phyloP scores from a whole-genome alignment of 345 rosid species.

The Eucalyptus erythrocorys region DNA sequence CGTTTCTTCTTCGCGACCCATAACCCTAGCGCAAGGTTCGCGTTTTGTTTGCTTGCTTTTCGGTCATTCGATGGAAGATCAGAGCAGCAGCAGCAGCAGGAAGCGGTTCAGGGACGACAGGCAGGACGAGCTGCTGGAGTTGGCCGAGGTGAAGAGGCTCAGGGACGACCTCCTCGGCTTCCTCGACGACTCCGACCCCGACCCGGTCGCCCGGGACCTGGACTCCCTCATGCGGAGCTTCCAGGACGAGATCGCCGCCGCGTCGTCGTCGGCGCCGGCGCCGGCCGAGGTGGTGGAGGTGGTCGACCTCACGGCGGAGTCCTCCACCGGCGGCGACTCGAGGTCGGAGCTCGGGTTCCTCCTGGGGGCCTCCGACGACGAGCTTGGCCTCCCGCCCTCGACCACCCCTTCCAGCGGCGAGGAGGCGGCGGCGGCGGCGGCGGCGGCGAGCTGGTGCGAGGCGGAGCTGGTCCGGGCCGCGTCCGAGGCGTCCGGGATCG shows the following conservation, averaged over 20 bases:
- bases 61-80: slow-evolving; percentile 18
- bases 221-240: slow-evolving; percentile 38
- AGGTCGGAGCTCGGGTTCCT: slow-evolving; percentile 30
- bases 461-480: slow-evolving; percentile 10
- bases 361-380: slow-evolving; percentile 38
- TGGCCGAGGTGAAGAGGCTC: slow-evolving; percentile 28
- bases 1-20: neutral
- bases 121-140: slow-evolving; percentile 7
- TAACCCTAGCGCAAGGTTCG: neutral
- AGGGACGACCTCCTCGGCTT: slow-evolving; percentile 24
- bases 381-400: slow-evolving; percentile 38
- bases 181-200: slow-evolving; percentile 14
- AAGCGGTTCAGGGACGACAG: slow-evolving; percentile 31
- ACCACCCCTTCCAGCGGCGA: neutral
- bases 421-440: neutral
- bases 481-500: slow-evolving; percentile 8
- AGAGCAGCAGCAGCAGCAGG: neutral
- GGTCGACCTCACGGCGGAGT: slow-evolving; percentile 18
- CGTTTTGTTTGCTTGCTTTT: neutral
- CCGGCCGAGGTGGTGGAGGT: neutral
- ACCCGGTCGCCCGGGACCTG: slow-evolving; percentile 11
- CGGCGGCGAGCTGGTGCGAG: neutral
- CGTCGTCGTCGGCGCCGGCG: neutral
- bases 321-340: slow-evolving; percentile 17
- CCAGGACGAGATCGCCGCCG: slow-evolving; percentile 21